Conservation (phyloP, 169 alveolate species). For the Plasmodium berghei region DNA sequence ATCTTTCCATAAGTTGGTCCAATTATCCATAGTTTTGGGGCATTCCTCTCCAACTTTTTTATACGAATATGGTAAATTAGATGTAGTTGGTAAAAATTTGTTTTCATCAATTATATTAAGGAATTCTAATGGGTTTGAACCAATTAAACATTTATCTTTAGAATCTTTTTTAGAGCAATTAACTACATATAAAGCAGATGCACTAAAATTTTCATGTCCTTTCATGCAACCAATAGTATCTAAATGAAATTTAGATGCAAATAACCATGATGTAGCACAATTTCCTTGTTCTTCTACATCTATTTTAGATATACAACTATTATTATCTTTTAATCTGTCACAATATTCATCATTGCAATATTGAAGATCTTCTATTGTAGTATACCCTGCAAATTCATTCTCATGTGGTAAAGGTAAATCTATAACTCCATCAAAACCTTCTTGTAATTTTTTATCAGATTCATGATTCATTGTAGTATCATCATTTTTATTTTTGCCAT, state of each 20-base stretch:
- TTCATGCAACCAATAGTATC: constrained; percentile 71
- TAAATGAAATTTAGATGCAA: constrained; percentile 67
- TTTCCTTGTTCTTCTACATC: constrained; percentile 22
- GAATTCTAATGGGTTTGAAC: constrained; percentile 17
- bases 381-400: neutral
- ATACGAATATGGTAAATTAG: neutral
- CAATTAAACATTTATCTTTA: neutral
- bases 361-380: neutral
- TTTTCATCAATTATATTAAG: neutral
- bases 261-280: constrained; percentile 74
- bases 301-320: constrained; percentile 8
- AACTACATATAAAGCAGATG: constrained; percentile 23
- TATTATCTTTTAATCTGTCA: constrained; percentile 13
- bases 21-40: neutral
- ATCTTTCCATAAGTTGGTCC: neutral
- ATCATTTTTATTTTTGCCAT: neutral
- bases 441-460: neutral
- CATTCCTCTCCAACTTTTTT: neutral
- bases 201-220: constrained; percentile 7
- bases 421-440: neutral
- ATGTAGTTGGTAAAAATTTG: neutral
- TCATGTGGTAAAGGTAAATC: neutral
- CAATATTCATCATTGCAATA: constrained; percentile 24
- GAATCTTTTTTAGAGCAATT: constrained; percentile 5
- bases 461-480: neutral